Conservation (phyloP, 202 grass and related monocot genomes). For the Zizania palustris region DNA sequence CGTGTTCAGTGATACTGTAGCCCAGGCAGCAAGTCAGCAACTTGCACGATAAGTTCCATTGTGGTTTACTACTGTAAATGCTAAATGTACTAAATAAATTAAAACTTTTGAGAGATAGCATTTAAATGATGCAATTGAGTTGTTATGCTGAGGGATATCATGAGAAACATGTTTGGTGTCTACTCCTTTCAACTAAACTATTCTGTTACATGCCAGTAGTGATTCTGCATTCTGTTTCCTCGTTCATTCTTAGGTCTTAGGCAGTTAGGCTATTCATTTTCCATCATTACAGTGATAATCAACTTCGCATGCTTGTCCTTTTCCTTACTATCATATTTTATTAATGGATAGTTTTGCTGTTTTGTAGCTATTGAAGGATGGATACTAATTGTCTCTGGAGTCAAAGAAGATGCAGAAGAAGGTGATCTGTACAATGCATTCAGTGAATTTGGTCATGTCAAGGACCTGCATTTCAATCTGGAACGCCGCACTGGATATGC, state of each 20-base stretch:
- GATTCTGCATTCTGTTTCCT: constrained; percentile 15
- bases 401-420: constrained; percentile 92
- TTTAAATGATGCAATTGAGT: constrained; percentile 1
- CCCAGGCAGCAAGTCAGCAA: background rate
- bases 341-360: constrained; percentile 26
- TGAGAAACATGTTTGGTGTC: background rate
- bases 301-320: constrained; percentile 10
- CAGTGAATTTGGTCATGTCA: constrained; percentile 82
- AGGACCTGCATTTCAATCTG: constrained; percentile 94
- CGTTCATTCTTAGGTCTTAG: constrained; percentile 5
- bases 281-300: background rate
- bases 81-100: background rate
- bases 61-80: background rate
- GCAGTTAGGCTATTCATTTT: constrained; percentile 7
- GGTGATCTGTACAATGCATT: constrained; percentile 81
- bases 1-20: background rate
- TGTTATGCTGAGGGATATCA: constrained; percentile 3
- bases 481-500: constrained; percentile 82
- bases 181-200: background rate
- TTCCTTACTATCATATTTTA: background rate
- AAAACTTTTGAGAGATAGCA: background rate
- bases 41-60: background rate
- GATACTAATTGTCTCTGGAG: constrained; percentile 81
- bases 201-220: background rate
- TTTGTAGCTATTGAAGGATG: constrained; percentile 90